Base-by-base conservation (phyloP, 2,329 filamentous ascomycete species). In the Cladophialophora bantiana region DNA sequence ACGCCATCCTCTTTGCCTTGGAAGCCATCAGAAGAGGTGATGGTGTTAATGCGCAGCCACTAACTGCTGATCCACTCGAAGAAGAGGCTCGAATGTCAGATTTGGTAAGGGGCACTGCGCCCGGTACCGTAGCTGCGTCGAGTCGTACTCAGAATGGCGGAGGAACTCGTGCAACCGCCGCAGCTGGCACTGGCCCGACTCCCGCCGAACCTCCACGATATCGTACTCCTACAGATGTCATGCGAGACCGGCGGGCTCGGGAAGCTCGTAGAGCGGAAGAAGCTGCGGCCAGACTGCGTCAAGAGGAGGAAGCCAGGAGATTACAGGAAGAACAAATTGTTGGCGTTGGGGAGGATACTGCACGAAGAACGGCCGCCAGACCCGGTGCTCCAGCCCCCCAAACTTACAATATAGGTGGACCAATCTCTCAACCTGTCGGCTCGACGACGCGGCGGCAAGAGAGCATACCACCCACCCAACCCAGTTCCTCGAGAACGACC, bases 81-180 rank as follows among this genome's bases (percentile, higher is more conserved):
- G 92, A 96, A 83, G 90, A 92, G 85, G 92, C 94, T 73, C 87
- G 88, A 75, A 98, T 99, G 94, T 91, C 94, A 73, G 94, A 97
- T 78, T 84, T 97, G 73, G 84, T 87, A 75, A 86, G 88, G 76
- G 83, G 83, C 74, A 81, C 83, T 70, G 82, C 84, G 73, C 79
- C 78, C 59, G 76, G 75, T 63, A 71, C 77, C 59, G 66, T 62
- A 62, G 73, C 73, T 75, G 86, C 86, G 72, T 85, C 86, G 76
- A 84, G 81, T 67, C 84, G 85, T 73, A 79, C 82, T 53, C 82
- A 82, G 73, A 87, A 88, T 83, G 87, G 86, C 71, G 82, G 83
- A 69, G 64, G 65, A 54, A 78, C 84, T 58, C 82, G 85, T 71
- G 80, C 83, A 53, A 78, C 81, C 18, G 77, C 79, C 62, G 71